phyloP scores from a whole-genome alignment of 164 flowering plant genomes.

The Magnolia officinalis region DNA sequence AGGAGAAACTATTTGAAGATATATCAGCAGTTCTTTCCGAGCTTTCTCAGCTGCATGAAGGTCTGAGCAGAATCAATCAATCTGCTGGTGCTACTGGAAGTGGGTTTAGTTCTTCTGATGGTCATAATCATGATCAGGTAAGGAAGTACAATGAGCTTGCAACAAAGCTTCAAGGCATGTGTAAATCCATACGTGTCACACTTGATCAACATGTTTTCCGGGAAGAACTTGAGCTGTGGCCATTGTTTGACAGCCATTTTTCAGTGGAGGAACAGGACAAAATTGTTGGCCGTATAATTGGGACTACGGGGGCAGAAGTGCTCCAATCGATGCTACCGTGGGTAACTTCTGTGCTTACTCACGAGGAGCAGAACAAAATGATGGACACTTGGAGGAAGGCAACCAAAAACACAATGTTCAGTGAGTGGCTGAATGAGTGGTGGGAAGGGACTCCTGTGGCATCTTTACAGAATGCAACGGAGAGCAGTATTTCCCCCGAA shows the following conservation, averaged over 20 bases:
- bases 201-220: slow-evolving; percentile 79
- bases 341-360: slow-evolving; percentile 89
- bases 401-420: slow-evolving; percentile 93
- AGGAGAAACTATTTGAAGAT: slow-evolving; percentile 78
- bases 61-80: slow-evolving; percentile 19
- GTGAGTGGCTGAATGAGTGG: slow-evolving; percentile 97
- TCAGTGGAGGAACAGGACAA: slow-evolving; percentile 94
- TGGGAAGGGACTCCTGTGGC: slow-evolving; percentile 63
- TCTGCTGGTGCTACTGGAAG: slow-evolving; percentile 19
- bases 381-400: slow-evolving; percentile 96
- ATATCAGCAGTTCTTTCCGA: slow-evolving; percentile 70
- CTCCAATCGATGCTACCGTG: slow-evolving; percentile 97
- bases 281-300: slow-evolving; percentile 90
- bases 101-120: slow-evolving; percentile 17
- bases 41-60: slow-evolving; percentile 56
- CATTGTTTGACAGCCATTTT: slow-evolving; percentile 84
- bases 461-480: slow-evolving; percentile 32
- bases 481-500: slow-evolving; percentile 38
- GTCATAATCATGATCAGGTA: slow-evolving; percentile 21
- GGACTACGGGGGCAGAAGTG: slow-evolving; percentile 95
- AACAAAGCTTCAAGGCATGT: slow-evolving; percentile 91
- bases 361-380: slow-evolving; percentile 91
- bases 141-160: slow-evolving; percentile 65
- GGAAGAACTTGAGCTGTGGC: slow-evolving; percentile 96
- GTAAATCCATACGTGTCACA: slow-evolving; percentile 84